phyloP scores from a whole-genome alignment of 2,329 filamentous ascomycete species.

The Colletotrichum lindemuthianum region DNA sequence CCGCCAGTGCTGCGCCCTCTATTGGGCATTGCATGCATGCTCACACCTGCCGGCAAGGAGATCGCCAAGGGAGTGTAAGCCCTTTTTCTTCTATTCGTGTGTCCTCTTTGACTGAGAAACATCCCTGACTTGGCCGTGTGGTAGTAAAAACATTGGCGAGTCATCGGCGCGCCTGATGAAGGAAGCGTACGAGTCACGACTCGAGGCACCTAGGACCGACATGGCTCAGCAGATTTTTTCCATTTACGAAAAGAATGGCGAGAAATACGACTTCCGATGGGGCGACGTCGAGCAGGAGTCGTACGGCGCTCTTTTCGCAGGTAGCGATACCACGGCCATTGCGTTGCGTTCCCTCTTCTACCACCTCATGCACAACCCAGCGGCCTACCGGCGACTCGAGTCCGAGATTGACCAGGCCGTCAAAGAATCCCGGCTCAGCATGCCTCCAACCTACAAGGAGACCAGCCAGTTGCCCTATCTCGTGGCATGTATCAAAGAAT shows the following conservation, averaged over 20 bases:
- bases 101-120: too few relatives aligned
- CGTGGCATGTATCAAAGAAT: conserved; percentile 59
- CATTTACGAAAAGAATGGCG: conserved; percentile 3
- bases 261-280: conserved; percentile 1
- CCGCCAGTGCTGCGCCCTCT: background rate
- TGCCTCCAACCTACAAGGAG: conserved; percentile 31
- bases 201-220: background rate
- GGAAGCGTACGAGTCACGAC: conserved; percentile 3
- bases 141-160: conserved; percentile 12
- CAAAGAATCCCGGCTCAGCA: background rate
- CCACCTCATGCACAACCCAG: conserved; percentile 47
- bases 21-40: conserved; percentile 5
- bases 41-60: conserved; percentile 8
- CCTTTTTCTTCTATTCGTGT: too few relatives aligned
- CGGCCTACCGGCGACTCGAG: conserved; percentile 40
- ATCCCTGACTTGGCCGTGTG: background rate
- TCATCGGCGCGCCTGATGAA: conserved; percentile 7
- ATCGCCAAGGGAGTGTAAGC: conserved; percentile 7
- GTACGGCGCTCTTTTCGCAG: conserved; percentile 43
- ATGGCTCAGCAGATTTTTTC: conserved; percentile 4
- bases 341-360: conserved; percentile 49
- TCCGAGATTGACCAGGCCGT: conserved; percentile 43
- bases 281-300: conserved; percentile 6
- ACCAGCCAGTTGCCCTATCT: conserved; percentile 45
- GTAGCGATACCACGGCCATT: conserved; percentile 50